These are phyloP conservation scores for Hypsizygus ulmarius DNA, from an alignment of 1,284 basidiomycete species.

Conservation along the genomic window DNA sequence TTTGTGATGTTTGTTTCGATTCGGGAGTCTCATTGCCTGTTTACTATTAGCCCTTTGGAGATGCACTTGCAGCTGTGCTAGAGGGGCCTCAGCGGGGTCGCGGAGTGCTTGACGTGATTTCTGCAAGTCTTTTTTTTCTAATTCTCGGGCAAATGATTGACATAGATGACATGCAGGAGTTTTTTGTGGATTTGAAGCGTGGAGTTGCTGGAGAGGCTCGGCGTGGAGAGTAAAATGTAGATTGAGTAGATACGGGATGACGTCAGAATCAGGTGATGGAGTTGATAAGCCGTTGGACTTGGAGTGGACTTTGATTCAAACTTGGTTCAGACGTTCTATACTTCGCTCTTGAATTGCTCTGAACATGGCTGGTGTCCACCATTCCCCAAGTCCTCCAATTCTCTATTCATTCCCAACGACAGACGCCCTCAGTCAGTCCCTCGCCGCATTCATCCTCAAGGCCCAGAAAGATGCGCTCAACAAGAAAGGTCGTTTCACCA, in stretches of 20 bases:
- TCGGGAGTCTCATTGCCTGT: too few species aligned
- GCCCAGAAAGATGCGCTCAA: constrained; percentile 89
- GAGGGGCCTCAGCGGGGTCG: too few species aligned
- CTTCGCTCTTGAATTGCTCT: background rate
- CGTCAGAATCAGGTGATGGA: constrained; percentile 13
- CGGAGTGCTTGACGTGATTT: too few species aligned
- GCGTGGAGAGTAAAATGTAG: background rate
- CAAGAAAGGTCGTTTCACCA: constrained; percentile 85
- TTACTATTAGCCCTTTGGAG: too few species aligned
- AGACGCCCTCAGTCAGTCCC: constrained; percentile 55
- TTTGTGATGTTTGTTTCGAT: too few species aligned
- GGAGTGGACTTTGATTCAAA: background rate
- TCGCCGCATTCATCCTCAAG: constrained; percentile 84
- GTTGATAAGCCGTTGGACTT: constrained; percentile 4
- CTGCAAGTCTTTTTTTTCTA: too few species aligned
- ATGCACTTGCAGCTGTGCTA: too few species aligned
- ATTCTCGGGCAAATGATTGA: too few species aligned
- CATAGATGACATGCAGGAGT: too few species aligned
- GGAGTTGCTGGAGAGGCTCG: too few species aligned
- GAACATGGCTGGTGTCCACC: constrained; percentile 37
- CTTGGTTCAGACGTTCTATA: too few species aligned
- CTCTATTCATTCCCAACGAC: constrained; percentile 71
- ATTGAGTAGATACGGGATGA: constrained; percentile 4
- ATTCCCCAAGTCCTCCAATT: constrained; percentile 62
- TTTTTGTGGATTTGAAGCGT: too few species aligned